These are phyloP conservation scores for Ganoderma sinense DNA, from an alignment of 1,284 basidiomycete genomes.

Conservation along the genomic window DNA sequence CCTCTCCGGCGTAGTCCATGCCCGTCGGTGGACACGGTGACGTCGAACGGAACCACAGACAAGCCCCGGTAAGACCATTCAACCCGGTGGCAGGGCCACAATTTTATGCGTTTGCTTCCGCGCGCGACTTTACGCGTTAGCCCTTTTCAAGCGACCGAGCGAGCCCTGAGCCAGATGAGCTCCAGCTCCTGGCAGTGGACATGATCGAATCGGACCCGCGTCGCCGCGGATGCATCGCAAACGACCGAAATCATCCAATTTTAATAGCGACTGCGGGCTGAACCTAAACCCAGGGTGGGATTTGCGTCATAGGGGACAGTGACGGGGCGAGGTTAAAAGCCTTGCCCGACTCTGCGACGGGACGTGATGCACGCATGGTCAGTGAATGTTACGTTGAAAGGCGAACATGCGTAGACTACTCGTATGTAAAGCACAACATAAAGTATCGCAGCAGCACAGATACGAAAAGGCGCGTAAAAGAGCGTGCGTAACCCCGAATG, in stretches of 20 bases:
- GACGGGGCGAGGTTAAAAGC: too few species aligned
- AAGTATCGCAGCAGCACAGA: neutral
- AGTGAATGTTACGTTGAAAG: neutral
- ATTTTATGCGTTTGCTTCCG: constrained; percentile 17
- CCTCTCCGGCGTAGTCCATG: neutral
- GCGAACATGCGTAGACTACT: constrained; percentile 4
- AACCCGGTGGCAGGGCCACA: constrained; percentile 12
- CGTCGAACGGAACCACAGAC: neutral
- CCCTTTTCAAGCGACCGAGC: neutral
- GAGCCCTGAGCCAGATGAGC: constrained; percentile 5
- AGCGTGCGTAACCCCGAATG: neutral
- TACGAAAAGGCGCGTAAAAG: neutral
- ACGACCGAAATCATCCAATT: neutral
- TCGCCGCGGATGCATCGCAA: constrained; percentile 1
- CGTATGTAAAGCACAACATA: constrained; percentile 4
- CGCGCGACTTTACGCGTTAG: constrained; percentile 6
- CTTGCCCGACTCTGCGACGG: neutral
- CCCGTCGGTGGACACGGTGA: neutral
- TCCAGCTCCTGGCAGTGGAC: neutral
- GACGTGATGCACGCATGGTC: neutral
- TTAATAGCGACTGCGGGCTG: neutral
- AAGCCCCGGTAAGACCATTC: neutral
- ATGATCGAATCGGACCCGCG: constrained; percentile 1
- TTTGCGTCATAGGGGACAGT: neutral
- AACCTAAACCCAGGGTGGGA: neutral